Conservation (phyloP, 805 yeast species). For the Komagataella pastoris region DNA sequence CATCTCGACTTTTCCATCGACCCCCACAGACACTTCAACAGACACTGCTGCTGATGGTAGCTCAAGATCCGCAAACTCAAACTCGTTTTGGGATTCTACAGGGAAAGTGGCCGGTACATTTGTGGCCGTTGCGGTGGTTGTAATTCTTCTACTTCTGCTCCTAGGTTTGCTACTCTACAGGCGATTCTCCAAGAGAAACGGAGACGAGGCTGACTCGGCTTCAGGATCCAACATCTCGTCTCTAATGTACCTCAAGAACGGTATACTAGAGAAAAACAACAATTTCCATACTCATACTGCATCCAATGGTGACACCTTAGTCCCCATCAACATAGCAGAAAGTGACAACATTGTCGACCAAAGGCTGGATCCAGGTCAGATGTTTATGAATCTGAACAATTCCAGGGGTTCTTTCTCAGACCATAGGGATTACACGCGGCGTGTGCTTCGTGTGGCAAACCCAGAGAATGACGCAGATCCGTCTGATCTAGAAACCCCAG, state of each 20-base stretch:
- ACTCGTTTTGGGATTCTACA: conserved; percentile 46
- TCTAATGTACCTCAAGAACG: background rate
- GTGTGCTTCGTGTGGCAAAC: conserved; percentile 43
- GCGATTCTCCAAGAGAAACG: background rate
- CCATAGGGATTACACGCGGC: conserved; percentile 42
- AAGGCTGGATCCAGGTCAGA: conserved; percentile 42
- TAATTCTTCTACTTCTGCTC: conserved; percentile 28
- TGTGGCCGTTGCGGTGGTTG: conserved; percentile 61
- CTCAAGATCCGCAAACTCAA: conserved; percentile 1
- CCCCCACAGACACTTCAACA: conserved; percentile 7
- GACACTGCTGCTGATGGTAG: background rate
- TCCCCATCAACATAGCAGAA: conserved; percentile 8
- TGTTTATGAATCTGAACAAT: conserved; percentile 31
- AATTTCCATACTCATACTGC: background rate
- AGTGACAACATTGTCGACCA: conserved; percentile 29
- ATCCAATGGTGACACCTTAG: conserved; percentile 8
- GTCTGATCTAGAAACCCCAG: background rate
- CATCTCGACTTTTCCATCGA: conserved; percentile 6
- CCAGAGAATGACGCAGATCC: conserved; percentile 6
- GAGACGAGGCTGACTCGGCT: background rate
- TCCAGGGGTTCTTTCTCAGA: conserved; percentile 36
- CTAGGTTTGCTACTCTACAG: conserved; percentile 22
- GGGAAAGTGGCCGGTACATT: conserved; percentile 84
- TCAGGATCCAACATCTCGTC: background rate
- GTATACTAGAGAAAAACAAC: background rate